A percentile compares a stretch with the other conserved stretches of the same genome.
These are phyloP conservation scores for Scheffersomyces cryptocercus DNA, from an alignment of 1,139 yeast genomes.

Conservation along the genomic window DNA sequence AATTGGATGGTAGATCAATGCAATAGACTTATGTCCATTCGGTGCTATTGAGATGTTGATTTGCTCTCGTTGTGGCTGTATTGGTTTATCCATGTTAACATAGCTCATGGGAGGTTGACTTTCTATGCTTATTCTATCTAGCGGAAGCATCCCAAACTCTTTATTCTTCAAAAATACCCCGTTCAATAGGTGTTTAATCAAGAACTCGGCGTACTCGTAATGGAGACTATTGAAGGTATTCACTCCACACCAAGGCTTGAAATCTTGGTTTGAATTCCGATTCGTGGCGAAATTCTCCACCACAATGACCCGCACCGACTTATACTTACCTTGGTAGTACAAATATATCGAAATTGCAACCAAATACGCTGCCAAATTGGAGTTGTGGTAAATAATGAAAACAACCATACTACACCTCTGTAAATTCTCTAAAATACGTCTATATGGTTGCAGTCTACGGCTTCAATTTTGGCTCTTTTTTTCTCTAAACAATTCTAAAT, in stretches of 20 bases:
- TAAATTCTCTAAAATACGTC: too few species aligned
- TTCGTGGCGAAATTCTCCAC: constrained; percentile 7
- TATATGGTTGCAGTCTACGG: too few species aligned
- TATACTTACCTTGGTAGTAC: constrained; percentile 7
- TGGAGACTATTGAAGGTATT: constrained; percentile 16
- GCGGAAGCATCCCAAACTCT: constrained; percentile 3
- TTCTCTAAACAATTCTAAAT: too few species aligned
- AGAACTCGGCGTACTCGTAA: constrained; percentile 7
- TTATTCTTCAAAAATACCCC: constrained; percentile 4
- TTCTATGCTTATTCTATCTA: constrained; percentile 2
- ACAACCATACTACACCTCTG: constrained; percentile 8
- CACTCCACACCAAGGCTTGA: constrained; percentile 28
- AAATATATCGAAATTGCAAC: constrained; percentile 15
- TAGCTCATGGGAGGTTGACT: not conserved
- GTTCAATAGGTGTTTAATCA: constrained; percentile 6
- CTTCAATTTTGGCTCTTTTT: too few species aligned
- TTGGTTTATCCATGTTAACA: constrained; percentile 8
- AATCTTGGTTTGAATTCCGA: constrained; percentile 5
- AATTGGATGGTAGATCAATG: constrained; percentile 16
- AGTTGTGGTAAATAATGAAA: constrained; percentile 15
- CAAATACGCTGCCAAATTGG: constrained; percentile 16
- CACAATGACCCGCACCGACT: constrained; percentile 11
- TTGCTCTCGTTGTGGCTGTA: constrained; percentile 1
- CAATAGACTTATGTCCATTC: constrained; percentile 6
- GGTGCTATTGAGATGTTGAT: not conserved